These are phyloP conservation scores for Zygosaccharomyces lentus DNA, from an alignment of 805 yeast genomes.

Conservation along the genomic window DNA sequence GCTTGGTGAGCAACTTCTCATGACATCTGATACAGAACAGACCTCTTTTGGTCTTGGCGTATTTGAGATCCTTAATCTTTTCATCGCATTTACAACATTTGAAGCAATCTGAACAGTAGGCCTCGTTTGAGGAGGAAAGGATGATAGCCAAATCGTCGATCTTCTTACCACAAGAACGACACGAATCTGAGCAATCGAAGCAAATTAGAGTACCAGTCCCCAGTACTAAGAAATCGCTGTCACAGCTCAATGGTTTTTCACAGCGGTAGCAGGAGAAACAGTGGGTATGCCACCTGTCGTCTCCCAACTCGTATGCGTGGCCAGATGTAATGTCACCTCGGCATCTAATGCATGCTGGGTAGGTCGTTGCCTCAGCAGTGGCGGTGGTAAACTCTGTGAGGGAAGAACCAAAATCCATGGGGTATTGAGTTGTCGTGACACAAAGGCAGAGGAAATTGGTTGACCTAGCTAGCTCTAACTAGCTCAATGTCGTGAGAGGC, in stretches of 20 bases:
- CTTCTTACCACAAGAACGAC: conserved; percentile 78
- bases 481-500: neutral
- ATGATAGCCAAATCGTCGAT: conserved; percentile 87
- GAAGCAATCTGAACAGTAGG: conserved; percentile 88
- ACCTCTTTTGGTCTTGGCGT: conserved; percentile 91
- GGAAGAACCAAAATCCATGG: conserved; percentile 3
- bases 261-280: conserved; percentile 92
- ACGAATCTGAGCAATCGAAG: conserved; percentile 85
- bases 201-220: conserved; percentile 93
- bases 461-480: neutral
- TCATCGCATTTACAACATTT: conserved; percentile 83
- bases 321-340: conserved; percentile 68
- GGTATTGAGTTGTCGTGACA: neutral
- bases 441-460: neutral
- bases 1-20: conserved; percentile 70
- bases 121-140: conserved; percentile 86
- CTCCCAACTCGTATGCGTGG: conserved; percentile 92
- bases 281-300: conserved; percentile 91
- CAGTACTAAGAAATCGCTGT: conserved; percentile 82
- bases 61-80: conserved; percentile 80
- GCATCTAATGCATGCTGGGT: conserved; percentile 42
- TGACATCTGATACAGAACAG: conserved; percentile 92
- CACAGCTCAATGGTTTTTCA: conserved; percentile 69
- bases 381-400: conserved; percentile 4
- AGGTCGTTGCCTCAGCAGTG: neutral